These are phyloP conservation scores for Drechslerella dactyloides DNA, from an alignment of 2,329 filamentous ascomycete species.

Conservation along the genomic window DNA sequence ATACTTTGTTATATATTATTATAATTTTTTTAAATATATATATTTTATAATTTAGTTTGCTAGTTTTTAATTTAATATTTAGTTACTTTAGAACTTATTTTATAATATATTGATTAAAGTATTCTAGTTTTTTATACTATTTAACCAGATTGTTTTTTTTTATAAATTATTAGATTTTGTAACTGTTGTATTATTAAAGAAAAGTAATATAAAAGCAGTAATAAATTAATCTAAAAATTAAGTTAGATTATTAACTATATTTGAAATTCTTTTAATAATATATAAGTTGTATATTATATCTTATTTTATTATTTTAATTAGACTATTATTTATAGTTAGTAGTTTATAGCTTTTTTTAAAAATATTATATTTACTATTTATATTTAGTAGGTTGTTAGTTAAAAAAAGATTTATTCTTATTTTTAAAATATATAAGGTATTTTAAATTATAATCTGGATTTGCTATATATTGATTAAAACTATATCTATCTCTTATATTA, in stretches of 20 bases:
- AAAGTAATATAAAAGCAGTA: constrained; percentile 3
- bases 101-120: constrained; percentile 14
- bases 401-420: no score
- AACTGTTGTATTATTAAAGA: constrained; percentile 4
- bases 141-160: constrained; percentile 6
- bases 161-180: constrained; percentile 13
- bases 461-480: no score
- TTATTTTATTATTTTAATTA: constrained; percentile 2
- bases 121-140: constrained; percentile 2
- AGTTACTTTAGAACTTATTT: constrained; percentile 7
- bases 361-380: no score
- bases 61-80: constrained; percentile 10
- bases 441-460: no score
- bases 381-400: no score
- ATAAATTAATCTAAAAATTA: background rate
- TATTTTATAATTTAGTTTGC: background rate
- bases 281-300: background rate
- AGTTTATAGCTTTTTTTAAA: no score
- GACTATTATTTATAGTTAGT: no score
- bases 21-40: constrained; percentile 5
- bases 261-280: background rate
- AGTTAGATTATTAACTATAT: background rate
- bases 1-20: constrained; percentile 13
- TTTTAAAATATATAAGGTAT: no score
- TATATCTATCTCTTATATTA: no score